Evolutionary conservation across 1,284 basidiomycete species (phyloP).

Genomic region (Austroboletus niveus): DNA sequence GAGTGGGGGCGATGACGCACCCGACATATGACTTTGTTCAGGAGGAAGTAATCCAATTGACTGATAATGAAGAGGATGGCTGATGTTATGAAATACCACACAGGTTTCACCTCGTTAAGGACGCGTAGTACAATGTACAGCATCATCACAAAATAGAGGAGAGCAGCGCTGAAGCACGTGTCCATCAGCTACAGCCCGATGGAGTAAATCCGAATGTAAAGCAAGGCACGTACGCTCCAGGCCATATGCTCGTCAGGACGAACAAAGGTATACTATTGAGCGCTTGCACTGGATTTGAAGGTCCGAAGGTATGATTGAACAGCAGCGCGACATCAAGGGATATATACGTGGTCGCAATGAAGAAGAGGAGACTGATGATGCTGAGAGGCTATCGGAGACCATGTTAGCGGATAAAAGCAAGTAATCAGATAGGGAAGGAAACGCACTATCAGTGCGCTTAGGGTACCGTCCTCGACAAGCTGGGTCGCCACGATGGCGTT

Average conservation of each 20-base stretch:
- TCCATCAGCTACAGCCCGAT: conserved; percentile 3
- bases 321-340: conserved; percentile 72
- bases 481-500: conserved; percentile 83
- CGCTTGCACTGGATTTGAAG: conserved; percentile 51
- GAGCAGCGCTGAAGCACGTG: conserved; percentile 48
- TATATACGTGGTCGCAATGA: conserved; percentile 73
- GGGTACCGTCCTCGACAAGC: conserved; percentile 79
- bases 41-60: conserved; percentile 77
- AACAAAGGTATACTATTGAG: conserved; percentile 72
- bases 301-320: conserved; percentile 60
- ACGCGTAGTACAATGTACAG: conserved; percentile 68
- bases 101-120: conserved; percentile 70
- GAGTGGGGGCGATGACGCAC: conserved; percentile 43
- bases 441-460: conserved; percentile 66
- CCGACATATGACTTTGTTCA: conserved; percentile 73
- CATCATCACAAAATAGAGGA: conserved; percentile 72
- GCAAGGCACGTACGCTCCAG: conserved; percentile 52
- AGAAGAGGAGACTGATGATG: conserved; percentile 59
- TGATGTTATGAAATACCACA: conserved; percentile 66
- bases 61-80: conserved; percentile 68
- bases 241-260: conserved; percentile 81
- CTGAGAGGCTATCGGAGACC: conserved; percentile 53
- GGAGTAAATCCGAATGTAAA: not conserved
- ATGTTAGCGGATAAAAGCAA: conserved; percentile 4
- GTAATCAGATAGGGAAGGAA: not conserved